Evolutionary conservation across 176 grass and related monocot species (phyloP).

Genomic region (Bromus sterilis): DNA sequence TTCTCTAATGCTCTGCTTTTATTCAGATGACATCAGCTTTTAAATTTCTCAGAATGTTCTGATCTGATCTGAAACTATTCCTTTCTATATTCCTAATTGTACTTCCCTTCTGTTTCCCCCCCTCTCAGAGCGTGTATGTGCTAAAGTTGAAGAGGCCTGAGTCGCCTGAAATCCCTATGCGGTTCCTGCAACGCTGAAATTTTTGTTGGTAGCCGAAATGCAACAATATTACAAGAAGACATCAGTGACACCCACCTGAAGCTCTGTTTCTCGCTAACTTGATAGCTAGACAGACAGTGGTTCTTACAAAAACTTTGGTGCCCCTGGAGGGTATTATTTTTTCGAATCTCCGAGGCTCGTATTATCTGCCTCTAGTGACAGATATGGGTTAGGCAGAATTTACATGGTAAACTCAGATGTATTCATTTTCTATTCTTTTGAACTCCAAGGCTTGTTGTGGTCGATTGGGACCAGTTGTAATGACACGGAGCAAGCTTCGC

Average conservation of each 20-base stretch:
- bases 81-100: not conserved
- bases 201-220: slow-evolving; percentile 24
- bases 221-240: slow-evolving; percentile 11
- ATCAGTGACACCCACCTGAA: slow-evolving; percentile 18
- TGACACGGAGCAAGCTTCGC: not conserved
- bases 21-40: not conserved
- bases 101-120: not conserved
- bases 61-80: not conserved
- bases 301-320: slow-evolving; percentile 29
- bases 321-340: slow-evolving; percentile 6
- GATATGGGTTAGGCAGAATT: slow-evolving; percentile 28
- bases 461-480: slow-evolving; percentile 5
- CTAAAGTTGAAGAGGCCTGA: slow-evolving; percentile 63
- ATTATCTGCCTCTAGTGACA: slow-evolving; percentile 18
- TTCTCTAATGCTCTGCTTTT: not conserved
- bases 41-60: not conserved
- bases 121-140: slow-evolving; percentile 57
- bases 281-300: slow-evolving; percentile 25
- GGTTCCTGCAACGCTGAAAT: slow-evolving; percentile 15
- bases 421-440: slow-evolving; percentile 32
- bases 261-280: slow-evolving; percentile 31
- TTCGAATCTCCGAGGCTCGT: slow-evolving; percentile 16
- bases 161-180: not conserved
- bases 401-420: slow-evolving; percentile 25
- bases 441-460: not conserved